Percentiles rank a stretch among this genome's conserved stretches.
These are phyloP conservation scores for Fulvia fulva DNA, from an alignment of 2,329 filamentous ascomycete genomes.

Conservation along the genomic window DNA sequence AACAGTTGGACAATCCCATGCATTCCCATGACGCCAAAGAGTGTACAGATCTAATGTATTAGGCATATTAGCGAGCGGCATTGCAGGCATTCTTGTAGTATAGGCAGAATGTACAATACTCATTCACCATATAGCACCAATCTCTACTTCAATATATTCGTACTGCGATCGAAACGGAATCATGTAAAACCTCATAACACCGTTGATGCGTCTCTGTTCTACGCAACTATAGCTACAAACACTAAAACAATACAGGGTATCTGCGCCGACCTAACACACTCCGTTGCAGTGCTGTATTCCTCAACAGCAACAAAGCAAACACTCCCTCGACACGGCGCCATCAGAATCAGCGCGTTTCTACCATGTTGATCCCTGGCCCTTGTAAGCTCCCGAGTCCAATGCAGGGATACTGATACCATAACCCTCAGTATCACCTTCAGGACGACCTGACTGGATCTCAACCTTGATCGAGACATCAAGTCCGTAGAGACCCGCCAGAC, in stretches of 20 bases:
- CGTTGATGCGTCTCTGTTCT: too few relatives aligned
- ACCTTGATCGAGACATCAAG: slow-evolving; percentile 48
- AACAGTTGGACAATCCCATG: too few relatives aligned
- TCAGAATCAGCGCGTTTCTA: slow-evolving; percentile 17
- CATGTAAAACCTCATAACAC: too few relatives aligned
- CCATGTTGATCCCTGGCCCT: slow-evolving; percentile 27
- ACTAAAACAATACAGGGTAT: slow-evolving; percentile 1
- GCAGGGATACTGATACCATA: slow-evolving; percentile 50
- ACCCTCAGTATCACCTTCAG: slow-evolving; percentile 45
- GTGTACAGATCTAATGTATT: not conserved
- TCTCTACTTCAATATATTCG: too few relatives aligned
- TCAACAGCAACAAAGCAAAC: not conserved
- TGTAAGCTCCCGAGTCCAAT: slow-evolving; percentile 30
- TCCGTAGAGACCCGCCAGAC: slow-evolving; percentile 42
- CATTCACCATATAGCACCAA: not conserved
- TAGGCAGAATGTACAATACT: not conserved
- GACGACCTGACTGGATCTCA: slow-evolving; percentile 44
- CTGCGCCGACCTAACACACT: not conserved
- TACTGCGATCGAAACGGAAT: too few relatives aligned
- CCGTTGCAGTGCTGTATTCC: not conserved
- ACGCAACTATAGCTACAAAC: not conserved
- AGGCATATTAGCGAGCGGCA: not conserved
- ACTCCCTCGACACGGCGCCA: not conserved
- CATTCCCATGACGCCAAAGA: not conserved
- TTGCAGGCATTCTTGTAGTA: not conserved